phyloP scores from a whole-genome alignment of 106 monocot species.

The Allium cepa region DNA sequence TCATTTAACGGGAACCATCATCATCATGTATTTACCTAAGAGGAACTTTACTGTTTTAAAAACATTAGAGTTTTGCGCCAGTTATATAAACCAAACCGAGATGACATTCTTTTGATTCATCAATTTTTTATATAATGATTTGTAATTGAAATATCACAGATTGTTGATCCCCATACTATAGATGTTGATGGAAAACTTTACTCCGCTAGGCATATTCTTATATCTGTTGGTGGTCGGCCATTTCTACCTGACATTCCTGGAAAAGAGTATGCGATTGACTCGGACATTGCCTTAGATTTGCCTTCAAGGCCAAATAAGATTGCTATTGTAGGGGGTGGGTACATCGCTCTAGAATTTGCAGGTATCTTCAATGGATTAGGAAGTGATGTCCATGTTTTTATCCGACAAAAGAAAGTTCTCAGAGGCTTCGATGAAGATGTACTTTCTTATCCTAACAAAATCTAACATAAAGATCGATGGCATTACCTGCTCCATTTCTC shows the following conservation, averaged over 20 bases:
- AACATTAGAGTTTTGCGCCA: too few relatives aligned
- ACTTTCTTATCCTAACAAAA: not conserved
- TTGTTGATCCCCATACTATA: constrained; percentile 83
- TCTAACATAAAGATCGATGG: not conserved
- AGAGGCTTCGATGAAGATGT: constrained; percentile 99
- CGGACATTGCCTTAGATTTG: constrained; percentile 88
- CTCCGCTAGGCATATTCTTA: constrained; percentile 81
- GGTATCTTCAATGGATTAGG: constrained; percentile 94
- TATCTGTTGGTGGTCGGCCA: constrained; percentile 89
- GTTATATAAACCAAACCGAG: not conserved
- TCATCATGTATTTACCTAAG: not conserved
- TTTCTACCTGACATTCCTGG: constrained; percentile 88
- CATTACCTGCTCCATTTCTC: not conserved
- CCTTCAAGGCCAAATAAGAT: constrained; percentile 81
- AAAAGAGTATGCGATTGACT: constrained; percentile 85
- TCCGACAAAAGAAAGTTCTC: constrained; percentile 94
- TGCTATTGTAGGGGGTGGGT: constrained; percentile 97
- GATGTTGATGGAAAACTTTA: constrained; percentile 92
- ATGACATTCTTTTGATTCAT: not conserved
- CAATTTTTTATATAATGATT: not conserved
- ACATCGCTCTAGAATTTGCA: constrained; percentile 97
- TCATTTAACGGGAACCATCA: not conserved
- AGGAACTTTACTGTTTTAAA: not conserved
- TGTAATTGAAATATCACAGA: constrained; percentile 32
- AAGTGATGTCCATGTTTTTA: constrained; percentile 93